Percentiles rank a stretch among this genome's conserved stretches.
Conservation (phyloP, 768 basidiomycete genomes). For the Russula sp. region DNA sequence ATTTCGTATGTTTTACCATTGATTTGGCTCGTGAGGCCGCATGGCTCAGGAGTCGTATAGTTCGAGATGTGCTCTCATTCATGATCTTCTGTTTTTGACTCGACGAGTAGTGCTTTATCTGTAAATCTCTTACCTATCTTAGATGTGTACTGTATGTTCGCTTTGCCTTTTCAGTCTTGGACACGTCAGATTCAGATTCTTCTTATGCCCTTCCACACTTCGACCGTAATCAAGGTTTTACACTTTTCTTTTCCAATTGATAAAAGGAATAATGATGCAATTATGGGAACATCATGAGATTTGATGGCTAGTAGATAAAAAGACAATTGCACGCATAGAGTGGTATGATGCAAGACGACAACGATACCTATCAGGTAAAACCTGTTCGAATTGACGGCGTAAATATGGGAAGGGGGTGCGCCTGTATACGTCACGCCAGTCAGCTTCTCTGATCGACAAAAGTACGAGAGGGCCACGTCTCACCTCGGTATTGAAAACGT, state of each 20-base stretch:
- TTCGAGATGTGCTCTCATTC: conserved; percentile 5
- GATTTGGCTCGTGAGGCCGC: not conserved
- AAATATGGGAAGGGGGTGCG: conserved; percentile 72
- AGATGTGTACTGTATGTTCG: conserved; percentile 16
- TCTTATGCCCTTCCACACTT: not conserved
- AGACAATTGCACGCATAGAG: not conserved
- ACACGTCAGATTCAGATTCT: conserved; percentile 1
- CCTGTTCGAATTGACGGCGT: conserved; percentile 47
- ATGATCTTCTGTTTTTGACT: conserved; percentile 5
- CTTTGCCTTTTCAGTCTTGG: not conserved
- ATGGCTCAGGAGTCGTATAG: not conserved
- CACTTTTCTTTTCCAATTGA: not conserved
- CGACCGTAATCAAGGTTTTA: conserved; percentile 12
- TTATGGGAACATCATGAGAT: conserved; percentile 9
- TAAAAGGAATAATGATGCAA: not conserved
- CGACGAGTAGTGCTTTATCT: conserved; percentile 10
- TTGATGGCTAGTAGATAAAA: conserved; percentile 18
- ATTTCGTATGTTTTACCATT: conserved; percentile 8
- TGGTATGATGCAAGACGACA: not conserved
- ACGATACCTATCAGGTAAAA: conserved; percentile 41
- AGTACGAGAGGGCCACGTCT: conserved; percentile 2
- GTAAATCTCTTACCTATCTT: conserved; percentile 20
- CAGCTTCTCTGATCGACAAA: not conserved
- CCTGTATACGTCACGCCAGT: conserved; percentile 39
- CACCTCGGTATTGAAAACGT: conserved; percentile 93